Evolutionary conservation across 129 eudicot genomes (phyloP).

Genomic region (Lactuca sativa): DNA sequence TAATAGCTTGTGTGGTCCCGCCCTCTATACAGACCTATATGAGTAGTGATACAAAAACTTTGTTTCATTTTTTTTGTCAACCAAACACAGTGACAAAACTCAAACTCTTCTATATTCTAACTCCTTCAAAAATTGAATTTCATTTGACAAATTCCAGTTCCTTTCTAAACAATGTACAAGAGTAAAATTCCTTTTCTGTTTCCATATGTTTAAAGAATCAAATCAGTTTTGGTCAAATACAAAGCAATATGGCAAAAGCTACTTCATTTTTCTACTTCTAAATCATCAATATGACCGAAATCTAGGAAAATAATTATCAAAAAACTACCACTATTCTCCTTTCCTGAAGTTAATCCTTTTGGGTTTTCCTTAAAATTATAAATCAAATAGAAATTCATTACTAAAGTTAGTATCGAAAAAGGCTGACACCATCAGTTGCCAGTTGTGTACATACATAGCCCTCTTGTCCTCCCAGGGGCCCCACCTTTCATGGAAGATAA

Average conservation of each 20-base stretch:
- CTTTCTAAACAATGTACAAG: no score
- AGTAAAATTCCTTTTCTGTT: no score
- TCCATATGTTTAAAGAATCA: not conserved
- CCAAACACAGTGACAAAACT: no score
- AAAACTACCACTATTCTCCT: conserved; percentile 22
- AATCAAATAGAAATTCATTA: conserved; percentile 8
- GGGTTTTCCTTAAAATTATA: conserved; percentile 17
- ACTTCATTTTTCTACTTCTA: conserved; percentile 26
- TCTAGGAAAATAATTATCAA: not conserved
- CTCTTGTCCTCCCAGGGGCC: conserved; percentile 81
- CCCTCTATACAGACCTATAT: no score
- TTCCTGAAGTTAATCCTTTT: conserved; percentile 20
- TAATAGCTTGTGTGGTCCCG: no score
- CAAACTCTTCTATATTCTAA: no score
- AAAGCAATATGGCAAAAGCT: not conserved
- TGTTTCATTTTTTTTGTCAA: no score
- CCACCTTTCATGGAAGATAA: conserved; percentile 69
- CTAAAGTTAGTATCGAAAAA: conserved; percentile 31
- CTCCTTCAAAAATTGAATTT: no score
- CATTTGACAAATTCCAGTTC: no score
- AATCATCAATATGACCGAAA: conserved; percentile 15
- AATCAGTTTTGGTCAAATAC: conserved; percentile 11
- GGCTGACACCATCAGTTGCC: conserved; percentile 25
- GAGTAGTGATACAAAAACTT: no score
- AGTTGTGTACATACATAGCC: conserved; percentile 38